These are phyloP conservation scores for Lactarius deliciosus DNA, from an alignment of 768 basidiomycete species.

Conservation along the genomic window DNA sequence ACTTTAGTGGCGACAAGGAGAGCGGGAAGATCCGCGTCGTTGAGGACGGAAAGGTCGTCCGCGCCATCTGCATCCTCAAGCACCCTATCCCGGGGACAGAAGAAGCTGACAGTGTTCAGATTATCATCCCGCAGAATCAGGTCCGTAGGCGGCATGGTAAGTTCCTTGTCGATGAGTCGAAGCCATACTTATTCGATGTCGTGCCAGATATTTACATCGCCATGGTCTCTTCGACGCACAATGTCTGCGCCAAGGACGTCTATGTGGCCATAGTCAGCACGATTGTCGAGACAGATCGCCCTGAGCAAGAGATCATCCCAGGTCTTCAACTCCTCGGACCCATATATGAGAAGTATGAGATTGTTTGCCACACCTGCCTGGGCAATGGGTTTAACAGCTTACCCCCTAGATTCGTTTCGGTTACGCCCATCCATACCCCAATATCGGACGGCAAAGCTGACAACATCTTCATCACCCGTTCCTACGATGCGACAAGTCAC, in stretches of 20 bases:
- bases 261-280: constrained; percentile 98
- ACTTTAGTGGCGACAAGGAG: constrained; percentile 80
- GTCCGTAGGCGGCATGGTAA: constrained; percentile 88
- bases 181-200: constrained; percentile 17
- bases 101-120: constrained; percentile 91
- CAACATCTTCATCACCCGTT: constrained; percentile 95
- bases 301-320: constrained; percentile 90
- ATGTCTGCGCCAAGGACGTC: constrained; percentile 93
- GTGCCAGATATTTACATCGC: constrained; percentile 96
- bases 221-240: constrained; percentile 95
- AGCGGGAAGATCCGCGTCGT: constrained; percentile 83
- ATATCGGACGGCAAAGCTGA: constrained; percentile 78
- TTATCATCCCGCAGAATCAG: constrained; percentile 99
- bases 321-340: constrained; percentile 89
- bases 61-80: constrained; percentile 97
- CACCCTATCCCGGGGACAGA: constrained; percentile 98
- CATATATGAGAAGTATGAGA: constrained; percentile 86
- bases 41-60: constrained; percentile 91
- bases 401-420: constrained; percentile 74
- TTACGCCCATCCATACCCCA: constrained; percentile 86
- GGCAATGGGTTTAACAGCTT: neutral
- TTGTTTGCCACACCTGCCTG: neutral
- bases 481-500: constrained; percentile 98
- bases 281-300: constrained; percentile 91
- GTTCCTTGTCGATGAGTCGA: constrained; percentile 32